Evolutionary conservation across 2,329 filamentous ascomycete genomes (phyloP), one percentile per base, ranked within the genome.

Genomic region (Aspergillus vadensis): DNA sequence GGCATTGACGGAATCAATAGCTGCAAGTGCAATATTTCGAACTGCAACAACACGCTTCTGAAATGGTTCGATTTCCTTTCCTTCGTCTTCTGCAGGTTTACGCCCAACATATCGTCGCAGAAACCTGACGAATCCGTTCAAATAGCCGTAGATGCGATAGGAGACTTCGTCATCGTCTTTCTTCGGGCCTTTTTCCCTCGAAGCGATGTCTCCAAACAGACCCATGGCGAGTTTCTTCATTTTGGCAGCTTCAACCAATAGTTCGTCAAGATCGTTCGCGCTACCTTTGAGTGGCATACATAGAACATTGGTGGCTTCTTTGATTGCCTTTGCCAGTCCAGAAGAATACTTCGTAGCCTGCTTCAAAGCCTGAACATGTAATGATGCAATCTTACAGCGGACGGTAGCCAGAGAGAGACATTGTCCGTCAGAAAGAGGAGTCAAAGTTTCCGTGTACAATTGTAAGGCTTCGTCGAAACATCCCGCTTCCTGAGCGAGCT

Each of bases 191-290:
- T 62, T 60, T 3, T 65, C 63, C 21, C 70, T 74, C 14, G 65
- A 62, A 14, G 76, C 63, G 7, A 63, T 55, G 12, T 76, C 71
- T 2, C 74, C 74, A 59, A 76, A 70, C 66, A 70, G 73, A 44
- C 68, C 69, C 69, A 80, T 77, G 4, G 77, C 67, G 27, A 73
- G 54, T 59, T 79, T 81, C 59, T 80, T 80, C 36, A 81, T 66
- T 60, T 73, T 77, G 4, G 77, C 76, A 23, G 77, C 70, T 63
- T 78, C 77, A 47, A 80, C 68, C 14, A 81, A 65, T 5, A 81
- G 66, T 36, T 80, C 78, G 59, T 81, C 79, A n/a, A 81, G 61
- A 36, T 80, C 78, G 43, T 64, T 68, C 9, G 72, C 59, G 27
- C 70, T 79, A 4, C 79, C 79, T 61, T 74, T 76, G 9, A 79